Percentiles rank a stretch among this genome's conserved stretches.
Evolutionary conservation across 2,329 filamentous ascomycete species (phyloP).

Genomic region (Akanthomyces uredinophilus): DNA sequence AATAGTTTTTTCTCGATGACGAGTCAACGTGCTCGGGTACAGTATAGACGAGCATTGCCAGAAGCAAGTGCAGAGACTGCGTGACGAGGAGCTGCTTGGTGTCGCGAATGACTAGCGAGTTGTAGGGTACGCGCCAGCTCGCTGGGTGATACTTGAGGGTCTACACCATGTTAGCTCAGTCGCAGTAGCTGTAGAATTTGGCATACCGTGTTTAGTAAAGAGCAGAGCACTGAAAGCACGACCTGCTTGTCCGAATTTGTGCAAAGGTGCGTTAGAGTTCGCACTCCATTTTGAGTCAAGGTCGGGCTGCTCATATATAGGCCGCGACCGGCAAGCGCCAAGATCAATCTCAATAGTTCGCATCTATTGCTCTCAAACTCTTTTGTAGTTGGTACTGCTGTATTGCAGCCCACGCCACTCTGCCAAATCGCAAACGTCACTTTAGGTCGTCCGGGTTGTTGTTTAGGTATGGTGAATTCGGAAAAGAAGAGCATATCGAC

Average conservation of each 20-base stretch:
- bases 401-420: constrained; percentile 93
- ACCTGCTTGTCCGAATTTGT: constrained; percentile 86
- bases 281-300: constrained; percentile 77
- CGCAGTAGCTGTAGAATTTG: neutral
- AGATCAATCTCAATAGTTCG: constrained; percentile 78
- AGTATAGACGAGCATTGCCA: constrained; percentile 79
- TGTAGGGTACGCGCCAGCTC: constrained; percentile 89
- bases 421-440: constrained; percentile 96
- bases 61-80: constrained; percentile 85
- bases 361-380: constrained; percentile 90
- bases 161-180: constrained; percentile 35
- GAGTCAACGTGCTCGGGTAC: constrained; percentile 70
- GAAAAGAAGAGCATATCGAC: constrained; percentile 88
- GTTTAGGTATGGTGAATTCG: constrained; percentile 76
- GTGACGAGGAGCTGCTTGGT: constrained; percentile 86
- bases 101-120: constrained; percentile 86
- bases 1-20: constrained; percentile 76
- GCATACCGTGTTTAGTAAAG: constrained; percentile 82
- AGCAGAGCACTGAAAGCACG: constrained; percentile 85
- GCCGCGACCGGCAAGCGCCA: constrained; percentile 82
- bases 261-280: constrained; percentile 81
- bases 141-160: constrained; percentile 94
- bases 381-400: constrained; percentile 78
- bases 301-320: constrained; percentile 84
- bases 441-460: constrained; percentile 67